Evolutionary conservation across 1,139 yeast species (phyloP), one percentile per base, ranked within the genome.

Genomic region (Magnusiomyces sp.): DNA sequence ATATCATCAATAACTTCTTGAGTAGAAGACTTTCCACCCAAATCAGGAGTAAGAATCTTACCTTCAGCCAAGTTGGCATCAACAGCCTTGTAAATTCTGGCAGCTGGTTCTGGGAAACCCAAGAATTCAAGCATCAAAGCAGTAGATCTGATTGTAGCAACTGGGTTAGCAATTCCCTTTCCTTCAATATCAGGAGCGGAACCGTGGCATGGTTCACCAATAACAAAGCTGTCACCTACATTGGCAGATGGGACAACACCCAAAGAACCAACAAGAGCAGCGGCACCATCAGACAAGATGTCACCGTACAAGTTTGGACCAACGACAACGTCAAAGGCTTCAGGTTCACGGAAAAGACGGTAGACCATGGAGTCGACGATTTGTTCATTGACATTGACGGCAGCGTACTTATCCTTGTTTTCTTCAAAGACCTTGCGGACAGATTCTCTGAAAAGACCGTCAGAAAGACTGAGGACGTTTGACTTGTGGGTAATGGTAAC

Each of bases 191-290:
- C 98, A 50, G 98, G 98, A 51, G 98, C 98, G 54, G 95, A 86
- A 55, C 98, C 98, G 71, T 92, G 98, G 68, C 97, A 90, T 64
- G 98, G 98, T 72, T 92, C 98, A 68, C 98, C 98, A 67, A 92
- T 89, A 57, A 95, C 97, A 65, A 92, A 92, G 67, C 76, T 72
- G 65, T 89, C 96, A 63, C 98, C 98, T 52, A 92, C 98, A 64
- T 92, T 92, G 57, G 97, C 97, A 52, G 95, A 84, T 61, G 98
- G 98, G 54, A 94, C 97, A 53, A 92, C 95, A 65, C 98, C 98
- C 57, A 92, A 79, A 33, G 98, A 92, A 48, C 98, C 98, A 44
- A 92, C 98, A 55, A 92, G 78, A 29, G 98, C 98, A 61, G 98
- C 98, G 51, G 98, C 98, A 70, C 98, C 98, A 66, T 92, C 98